Conservation (phyloP, 2,329 filamentous ascomycete species). For the Chaetothyriales sp. region DNA sequence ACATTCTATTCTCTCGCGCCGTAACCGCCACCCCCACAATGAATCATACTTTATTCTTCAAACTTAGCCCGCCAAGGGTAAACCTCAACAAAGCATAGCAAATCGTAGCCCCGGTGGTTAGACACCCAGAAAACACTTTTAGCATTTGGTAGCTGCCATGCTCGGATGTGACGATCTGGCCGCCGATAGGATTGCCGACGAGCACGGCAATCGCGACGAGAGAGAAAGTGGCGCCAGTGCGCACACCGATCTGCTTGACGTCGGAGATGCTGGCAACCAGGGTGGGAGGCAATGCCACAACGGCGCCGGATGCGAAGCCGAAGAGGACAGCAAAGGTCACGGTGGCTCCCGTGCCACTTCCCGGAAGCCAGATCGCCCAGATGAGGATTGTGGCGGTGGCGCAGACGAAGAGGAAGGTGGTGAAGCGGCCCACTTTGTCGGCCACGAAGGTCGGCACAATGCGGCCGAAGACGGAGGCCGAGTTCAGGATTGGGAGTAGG, state of each 20-base stretch:
- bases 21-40: background rate
- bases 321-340: constrained; percentile 53
- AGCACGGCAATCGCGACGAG: constrained; percentile 51
- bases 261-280: constrained; percentile 58
- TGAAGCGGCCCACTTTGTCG: constrained; percentile 21
- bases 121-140: constrained; percentile 41
- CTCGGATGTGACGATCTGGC: constrained; percentile 40
- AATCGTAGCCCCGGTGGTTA: background rate
- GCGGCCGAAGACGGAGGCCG: constrained; percentile 25
- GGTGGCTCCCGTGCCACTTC: constrained; percentile 40
- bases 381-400: constrained; percentile 32
- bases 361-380: constrained; percentile 44
- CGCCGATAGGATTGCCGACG: constrained; percentile 54
- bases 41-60: background rate
- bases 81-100: background rate
- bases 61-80: background rate
- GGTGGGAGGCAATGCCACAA: constrained; percentile 48
- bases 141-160: constrained; percentile 44
- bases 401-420: constrained; percentile 23
- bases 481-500: constrained; percentile 42
- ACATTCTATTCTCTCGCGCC: too few species aligned
- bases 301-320: constrained; percentile 56
- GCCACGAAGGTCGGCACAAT: constrained; percentile 22
- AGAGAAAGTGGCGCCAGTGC: constrained; percentile 52
- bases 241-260: constrained; percentile 54